Conservation (phyloP, 768 basidiomycete species). For the Leucocoprinus sp. region DNA sequence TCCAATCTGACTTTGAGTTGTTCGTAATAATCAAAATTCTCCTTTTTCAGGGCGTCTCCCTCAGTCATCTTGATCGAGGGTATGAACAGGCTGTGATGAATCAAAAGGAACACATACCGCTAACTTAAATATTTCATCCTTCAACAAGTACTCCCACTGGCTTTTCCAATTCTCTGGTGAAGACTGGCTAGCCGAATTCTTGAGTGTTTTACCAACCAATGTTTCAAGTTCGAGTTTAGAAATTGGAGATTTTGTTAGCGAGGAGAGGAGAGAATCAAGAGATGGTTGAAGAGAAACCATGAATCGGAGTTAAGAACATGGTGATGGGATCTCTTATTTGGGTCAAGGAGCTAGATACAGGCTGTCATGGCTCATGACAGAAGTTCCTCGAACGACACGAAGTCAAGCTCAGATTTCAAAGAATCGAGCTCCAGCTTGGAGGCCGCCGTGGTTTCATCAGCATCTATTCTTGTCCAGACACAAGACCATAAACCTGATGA, state of each 20-base stretch:
- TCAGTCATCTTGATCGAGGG: slow-evolving; percentile 46
- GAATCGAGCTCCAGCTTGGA: slow-evolving; percentile 18
- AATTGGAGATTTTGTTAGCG: slow-evolving; percentile 44
- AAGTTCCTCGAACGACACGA: slow-evolving; percentile 3
- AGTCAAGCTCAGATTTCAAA: slow-evolving; percentile 14
- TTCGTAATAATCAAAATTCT: slow-evolving; percentile 49
- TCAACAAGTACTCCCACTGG: slow-evolving; percentile 69
- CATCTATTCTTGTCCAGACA: slow-evolving; percentile 5
- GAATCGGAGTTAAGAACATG: slow-evolving; percentile 17
- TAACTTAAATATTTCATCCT: slow-evolving; percentile 61
- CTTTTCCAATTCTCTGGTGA: slow-evolving; percentile 56
- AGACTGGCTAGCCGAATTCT: slow-evolving; percentile 30
- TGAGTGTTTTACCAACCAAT: slow-evolving; percentile 39
- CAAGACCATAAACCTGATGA: slow-evolving; percentile 4
- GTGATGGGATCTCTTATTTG: slow-evolving; percentile 1
- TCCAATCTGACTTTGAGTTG: slow-evolving; percentile 58
- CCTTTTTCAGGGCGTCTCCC: slow-evolving; percentile 51
- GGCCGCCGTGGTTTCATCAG: slow-evolving; percentile 28
- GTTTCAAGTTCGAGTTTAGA: slow-evolving; percentile 38
- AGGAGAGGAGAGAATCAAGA: slow-evolving; percentile 41
- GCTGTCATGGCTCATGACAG: slow-evolving; percentile 5
- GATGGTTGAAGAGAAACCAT: slow-evolving; percentile 48
- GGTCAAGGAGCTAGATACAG: neutral
- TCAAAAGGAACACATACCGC: slow-evolving; percentile 42
- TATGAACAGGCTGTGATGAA: neutral